These are phyloP conservation scores for Pleurotus platypus DNA, from an alignment of 768 basidiomycete species.

Conservation along the genomic window DNA sequence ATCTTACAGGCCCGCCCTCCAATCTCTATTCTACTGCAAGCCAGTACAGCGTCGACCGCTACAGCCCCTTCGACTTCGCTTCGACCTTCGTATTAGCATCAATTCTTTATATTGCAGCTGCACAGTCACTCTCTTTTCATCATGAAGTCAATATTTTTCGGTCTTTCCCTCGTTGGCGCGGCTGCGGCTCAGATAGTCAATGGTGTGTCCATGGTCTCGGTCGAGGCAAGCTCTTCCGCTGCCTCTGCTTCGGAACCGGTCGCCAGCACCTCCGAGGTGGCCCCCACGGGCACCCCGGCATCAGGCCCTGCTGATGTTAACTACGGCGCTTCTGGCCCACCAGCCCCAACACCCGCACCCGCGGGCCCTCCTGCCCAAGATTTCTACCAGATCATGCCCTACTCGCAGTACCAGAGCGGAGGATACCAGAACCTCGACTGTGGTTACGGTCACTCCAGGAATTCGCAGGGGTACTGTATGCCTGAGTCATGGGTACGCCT, in stretches of 20 bases:
- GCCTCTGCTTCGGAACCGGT: constrained; percentile 16
- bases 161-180: constrained; percentile 54
- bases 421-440: constrained; percentile 67
- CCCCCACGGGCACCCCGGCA: constrained; percentile 19
- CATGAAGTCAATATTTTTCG: constrained; percentile 62
- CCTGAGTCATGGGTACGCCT: constrained; percentile 55
- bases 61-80: constrained; percentile 33
- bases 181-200: constrained; percentile 56
- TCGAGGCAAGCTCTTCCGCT: constrained; percentile 16
- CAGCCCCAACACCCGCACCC: constrained; percentile 27
- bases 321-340: constrained; percentile 24
- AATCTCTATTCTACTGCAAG: constrained; percentile 54
- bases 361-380: constrained; percentile 27
- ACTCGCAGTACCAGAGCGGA: constrained; percentile 54
- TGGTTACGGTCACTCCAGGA: constrained; percentile 67
- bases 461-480: constrained; percentile 50
- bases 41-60: constrained; percentile 80
- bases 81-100: constrained; percentile 31
- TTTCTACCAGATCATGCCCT: constrained; percentile 52
- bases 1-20: constrained; percentile 34
- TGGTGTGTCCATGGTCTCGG: constrained; percentile 36
- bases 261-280: constrained; percentile 17
- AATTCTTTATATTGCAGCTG: constrained; percentile 16
- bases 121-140: constrained; percentile 43
- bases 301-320: constrained; percentile 15